Conservation (phyloP, 2,329 filamentous ascomycete species). For the Monascus ruber region DNA sequence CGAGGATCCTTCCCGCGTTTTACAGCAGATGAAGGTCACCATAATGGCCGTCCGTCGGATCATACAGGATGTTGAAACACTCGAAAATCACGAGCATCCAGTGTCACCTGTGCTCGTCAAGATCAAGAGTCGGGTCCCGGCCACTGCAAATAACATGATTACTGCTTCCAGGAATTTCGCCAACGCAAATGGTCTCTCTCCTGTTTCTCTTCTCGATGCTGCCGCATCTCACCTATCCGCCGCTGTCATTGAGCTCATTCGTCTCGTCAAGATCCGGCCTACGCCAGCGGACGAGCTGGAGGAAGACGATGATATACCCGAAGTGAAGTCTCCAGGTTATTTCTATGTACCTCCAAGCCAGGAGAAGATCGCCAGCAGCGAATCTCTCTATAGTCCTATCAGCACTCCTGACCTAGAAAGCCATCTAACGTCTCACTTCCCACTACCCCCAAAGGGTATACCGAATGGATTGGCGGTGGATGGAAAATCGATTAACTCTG, state of each 20-base stretch:
- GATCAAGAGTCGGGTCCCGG: slow-evolving; percentile 73
- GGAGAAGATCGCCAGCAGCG: slow-evolving; percentile 48
- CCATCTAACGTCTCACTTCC: slow-evolving; percentile 19
- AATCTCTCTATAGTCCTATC: slow-evolving; percentile 63
- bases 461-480: slow-evolving; percentile 17
- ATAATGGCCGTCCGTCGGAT: slow-evolving; percentile 74
- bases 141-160: slow-evolving; percentile 89
- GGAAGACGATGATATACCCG: slow-evolving; percentile 58
- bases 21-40: slow-evolving; percentile 79
- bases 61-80: slow-evolving; percentile 60
- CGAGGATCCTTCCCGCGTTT: slow-evolving; percentile 61
- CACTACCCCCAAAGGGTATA: slow-evolving; percentile 15
- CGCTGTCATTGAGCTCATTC: slow-evolving; percentile 74
- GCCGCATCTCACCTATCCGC: slow-evolving; percentile 83
- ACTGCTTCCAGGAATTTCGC: slow-evolving; percentile 90
- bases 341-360: slow-evolving; percentile 47
- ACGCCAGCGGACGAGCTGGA: slow-evolving; percentile 68
- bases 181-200: slow-evolving; percentile 69
- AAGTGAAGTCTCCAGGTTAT: slow-evolving; percentile 57
- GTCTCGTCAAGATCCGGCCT: slow-evolving; percentile 68
- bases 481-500: slow-evolving; percentile 30
- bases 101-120: slow-evolving; percentile 51
- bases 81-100: slow-evolving; percentile 46
- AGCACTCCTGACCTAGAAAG: slow-evolving; percentile 47
- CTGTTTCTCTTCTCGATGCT: slow-evolving; percentile 86